phyloP scores from a whole-genome alignment of 805 yeast species.

The Candida oleophila region DNA sequence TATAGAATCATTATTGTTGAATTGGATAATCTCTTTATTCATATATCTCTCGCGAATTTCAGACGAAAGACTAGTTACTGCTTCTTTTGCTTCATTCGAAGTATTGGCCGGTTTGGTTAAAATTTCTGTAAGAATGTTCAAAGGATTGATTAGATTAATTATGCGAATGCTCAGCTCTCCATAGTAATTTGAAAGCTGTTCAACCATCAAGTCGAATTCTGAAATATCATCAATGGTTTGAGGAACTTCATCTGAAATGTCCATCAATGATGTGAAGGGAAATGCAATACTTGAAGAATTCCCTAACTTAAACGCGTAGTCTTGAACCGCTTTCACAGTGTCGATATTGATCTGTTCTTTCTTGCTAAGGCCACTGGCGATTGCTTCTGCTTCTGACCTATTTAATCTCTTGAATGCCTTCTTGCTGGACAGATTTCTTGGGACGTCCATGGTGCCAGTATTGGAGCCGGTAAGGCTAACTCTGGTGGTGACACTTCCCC shows the following conservation, averaged over 20 bases:
- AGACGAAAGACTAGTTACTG: background rate
- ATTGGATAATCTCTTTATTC: conserved; percentile 2
- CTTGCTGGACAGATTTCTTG: background rate
- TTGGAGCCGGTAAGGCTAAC: background rate
- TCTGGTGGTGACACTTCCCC: background rate
- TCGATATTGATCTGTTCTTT: conserved; percentile 4
- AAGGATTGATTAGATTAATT: background rate
- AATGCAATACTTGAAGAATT: background rate
- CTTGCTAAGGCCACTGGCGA: conserved; percentile 1
- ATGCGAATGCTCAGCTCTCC: conserved; percentile 5
- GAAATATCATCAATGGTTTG: conserved; percentile 20
- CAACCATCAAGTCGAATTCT: conserved; percentile 40
- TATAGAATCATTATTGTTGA: conserved; percentile 7
- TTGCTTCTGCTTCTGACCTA: conserved; percentile 4
- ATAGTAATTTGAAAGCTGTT: conserved; percentile 30
- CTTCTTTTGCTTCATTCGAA: background rate
- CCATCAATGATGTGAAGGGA: conserved; percentile 14
- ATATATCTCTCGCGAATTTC: background rate
- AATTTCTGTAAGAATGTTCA: background rate
- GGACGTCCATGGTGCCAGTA: background rate
- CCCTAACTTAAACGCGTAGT: conserved; percentile 29
- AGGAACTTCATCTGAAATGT: conserved; percentile 22
- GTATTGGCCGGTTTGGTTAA: background rate
- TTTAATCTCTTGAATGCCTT: conserved; percentile 6
- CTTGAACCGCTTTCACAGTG: conserved; percentile 20